Conservation (phyloP, 768 basidiomycete genomes). For the Suillus lakei region DNA sequence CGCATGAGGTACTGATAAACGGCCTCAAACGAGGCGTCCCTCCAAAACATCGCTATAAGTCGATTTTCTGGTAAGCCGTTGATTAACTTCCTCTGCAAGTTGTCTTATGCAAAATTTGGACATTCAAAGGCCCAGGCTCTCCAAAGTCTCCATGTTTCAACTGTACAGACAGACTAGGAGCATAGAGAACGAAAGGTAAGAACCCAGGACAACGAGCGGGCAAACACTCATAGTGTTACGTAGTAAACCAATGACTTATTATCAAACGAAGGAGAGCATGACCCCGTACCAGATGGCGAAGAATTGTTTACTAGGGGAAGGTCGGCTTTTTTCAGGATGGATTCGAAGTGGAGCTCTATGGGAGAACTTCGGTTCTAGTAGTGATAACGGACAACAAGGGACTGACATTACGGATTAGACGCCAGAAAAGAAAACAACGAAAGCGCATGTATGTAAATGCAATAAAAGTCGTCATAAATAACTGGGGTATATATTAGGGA, state of each 20-base stretch:
- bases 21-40: conserved; percentile 80
- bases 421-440: conserved; percentile 2
- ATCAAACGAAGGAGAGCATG: conserved; percentile 45
- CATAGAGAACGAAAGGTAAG: conserved; percentile 21
- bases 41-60: conserved; percentile 66
- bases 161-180: conserved; percentile 42
- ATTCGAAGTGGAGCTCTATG: conserved; percentile 54
- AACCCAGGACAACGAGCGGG: background rate
- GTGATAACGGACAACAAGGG: conserved; percentile 9
- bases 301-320: conserved; percentile 44
- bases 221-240: background rate
- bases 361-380: conserved; percentile 51
- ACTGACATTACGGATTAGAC: conserved; percentile 5
- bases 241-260: conserved; percentile 46
- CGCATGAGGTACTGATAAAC: conserved; percentile 72
- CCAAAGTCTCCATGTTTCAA: conserved; percentile 57
- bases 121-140: conserved; percentile 51
- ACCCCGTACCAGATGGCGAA: conserved; percentile 58
- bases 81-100: background rate
- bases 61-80: conserved; percentile 61
- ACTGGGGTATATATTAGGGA: background rate
- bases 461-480: background rate
- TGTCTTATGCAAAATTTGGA: background rate
- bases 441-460: background rate
- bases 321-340: conserved; percentile 67